These are phyloP conservation scores for Irpex rosettiformis DNA, from an alignment of 1,284 basidiomycete genomes.

Conservation along the genomic window DNA sequence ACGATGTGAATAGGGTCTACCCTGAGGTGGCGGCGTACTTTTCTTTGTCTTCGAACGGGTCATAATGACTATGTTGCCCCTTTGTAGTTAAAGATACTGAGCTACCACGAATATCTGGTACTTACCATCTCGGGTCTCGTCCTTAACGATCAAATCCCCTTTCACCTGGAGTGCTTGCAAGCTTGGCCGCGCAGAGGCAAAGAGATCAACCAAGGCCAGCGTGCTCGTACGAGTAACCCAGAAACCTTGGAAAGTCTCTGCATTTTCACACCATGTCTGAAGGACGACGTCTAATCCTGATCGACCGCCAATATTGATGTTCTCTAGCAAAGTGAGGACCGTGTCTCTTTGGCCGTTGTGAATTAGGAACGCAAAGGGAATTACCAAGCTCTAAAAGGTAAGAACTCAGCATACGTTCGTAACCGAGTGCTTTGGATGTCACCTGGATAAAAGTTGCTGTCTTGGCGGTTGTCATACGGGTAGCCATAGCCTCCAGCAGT, in stretches of 20 bases:
- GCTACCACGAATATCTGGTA: slow-evolving; percentile 15
- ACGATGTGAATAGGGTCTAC: neutral
- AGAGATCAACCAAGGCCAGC: slow-evolving; percentile 79
- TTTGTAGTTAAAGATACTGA: neutral
- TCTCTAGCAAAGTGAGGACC: slow-evolving; percentile 73
- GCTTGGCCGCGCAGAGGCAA: slow-evolving; percentile 61
- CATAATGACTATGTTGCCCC: slow-evolving; percentile 73
- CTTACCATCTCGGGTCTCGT: slow-evolving; percentile 78
- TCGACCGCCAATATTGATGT: slow-evolving; percentile 49
- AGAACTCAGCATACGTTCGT: neutral
- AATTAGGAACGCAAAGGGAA: slow-evolving; percentile 93
- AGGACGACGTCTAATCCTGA: slow-evolving; percentile 77
- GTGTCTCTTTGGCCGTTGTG: slow-evolving; percentile 73
- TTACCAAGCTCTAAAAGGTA: slow-evolving; percentile 65
- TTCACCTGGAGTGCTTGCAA: slow-evolving; percentile 59
- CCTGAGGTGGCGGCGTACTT: slow-evolving; percentile 48
- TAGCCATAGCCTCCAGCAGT: slow-evolving; percentile 80
- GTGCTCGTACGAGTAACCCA: slow-evolving; percentile 88
- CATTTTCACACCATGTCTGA: slow-evolving; percentile 91
- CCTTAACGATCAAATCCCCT: slow-evolving; percentile 88
- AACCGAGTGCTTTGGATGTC: slow-evolving; percentile 14
- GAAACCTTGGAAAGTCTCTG: slow-evolving; percentile 91
- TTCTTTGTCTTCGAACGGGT: slow-evolving; percentile 88
- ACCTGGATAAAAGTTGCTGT: slow-evolving; percentile 89
- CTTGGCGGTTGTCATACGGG: slow-evolving; percentile 77